A percentile compares a stretch with the other conserved stretches of the same genome.
These are phyloP conservation scores for Flaveria trinervia DNA, from an alignment of 129 eudicot species.

Conservation along the genomic window DNA sequence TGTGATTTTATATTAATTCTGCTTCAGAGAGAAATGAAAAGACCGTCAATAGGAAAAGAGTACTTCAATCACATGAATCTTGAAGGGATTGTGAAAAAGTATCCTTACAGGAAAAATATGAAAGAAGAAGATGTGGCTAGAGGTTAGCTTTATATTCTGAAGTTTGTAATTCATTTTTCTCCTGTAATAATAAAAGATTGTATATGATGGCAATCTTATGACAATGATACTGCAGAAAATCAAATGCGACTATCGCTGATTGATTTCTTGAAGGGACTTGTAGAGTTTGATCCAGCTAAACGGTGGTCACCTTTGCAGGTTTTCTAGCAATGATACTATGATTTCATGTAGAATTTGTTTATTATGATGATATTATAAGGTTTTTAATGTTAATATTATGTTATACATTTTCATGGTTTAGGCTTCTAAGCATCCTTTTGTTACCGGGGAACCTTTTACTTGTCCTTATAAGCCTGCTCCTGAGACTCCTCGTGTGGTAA, in stretches of 20 bases:
- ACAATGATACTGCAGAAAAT: slow-evolving; percentile 55
- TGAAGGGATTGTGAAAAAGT: slow-evolving; percentile 76
- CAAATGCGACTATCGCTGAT: slow-evolving; percentile 76
- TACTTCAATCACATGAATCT: slow-evolving; percentile 85
- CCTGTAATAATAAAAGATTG: not conserved
- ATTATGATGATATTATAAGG: slow-evolving; percentile 1
- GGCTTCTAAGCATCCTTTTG: slow-evolving; percentile 99
- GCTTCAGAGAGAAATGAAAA: slow-evolving; percentile 77
- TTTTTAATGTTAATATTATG: slow-evolving; percentile 21
- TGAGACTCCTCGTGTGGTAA: slow-evolving; percentile 95
- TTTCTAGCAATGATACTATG: slow-evolving; percentile 11
- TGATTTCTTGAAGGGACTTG: slow-evolving; percentile 96
- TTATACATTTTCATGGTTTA: slow-evolving; percentile 34
- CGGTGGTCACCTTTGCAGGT: slow-evolving; percentile 99
- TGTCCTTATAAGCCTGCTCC: slow-evolving; percentile 84
- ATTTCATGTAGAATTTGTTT: not conserved
- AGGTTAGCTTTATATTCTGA: slow-evolving; percentile 48
- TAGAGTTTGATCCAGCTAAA: slow-evolving; percentile 95
- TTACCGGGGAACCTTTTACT: slow-evolving; percentile 97
- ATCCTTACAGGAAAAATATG: slow-evolving; percentile 83
- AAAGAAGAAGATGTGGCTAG: slow-evolving; percentile 65
- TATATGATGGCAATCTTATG: slow-evolving; percentile 20
- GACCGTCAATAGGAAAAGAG: slow-evolving; percentile 87
- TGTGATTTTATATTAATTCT: slow-evolving; percentile 1
- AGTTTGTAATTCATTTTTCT: slow-evolving; percentile 1